Evolutionary conservation across 768 basidiomycete genomes (phyloP).

Genomic region (Podaxis rugospora): DNA sequence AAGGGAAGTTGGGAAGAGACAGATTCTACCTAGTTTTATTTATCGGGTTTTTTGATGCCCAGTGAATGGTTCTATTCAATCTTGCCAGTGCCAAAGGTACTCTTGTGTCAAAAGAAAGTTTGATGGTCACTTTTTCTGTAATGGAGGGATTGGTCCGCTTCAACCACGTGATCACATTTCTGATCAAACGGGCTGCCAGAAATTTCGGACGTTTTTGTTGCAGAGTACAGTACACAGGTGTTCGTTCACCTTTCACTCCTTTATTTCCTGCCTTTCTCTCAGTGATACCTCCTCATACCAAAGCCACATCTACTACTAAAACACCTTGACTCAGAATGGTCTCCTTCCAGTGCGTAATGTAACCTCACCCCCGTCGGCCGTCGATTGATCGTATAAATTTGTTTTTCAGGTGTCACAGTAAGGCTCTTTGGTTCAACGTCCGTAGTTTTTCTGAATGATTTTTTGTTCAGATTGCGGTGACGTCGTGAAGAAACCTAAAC

Average conservation of each 20-base stretch:
- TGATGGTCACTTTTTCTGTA: too few species aligned
- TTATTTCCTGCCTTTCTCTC: neutral
- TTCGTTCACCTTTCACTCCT: neutral
- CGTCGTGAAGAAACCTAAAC: constrained; percentile 90
- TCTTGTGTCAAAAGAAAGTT: too few species aligned
- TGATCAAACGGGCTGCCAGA: neutral
- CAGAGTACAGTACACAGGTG: neutral
- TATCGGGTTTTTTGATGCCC: too few species aligned
- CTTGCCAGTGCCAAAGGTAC: too few species aligned
- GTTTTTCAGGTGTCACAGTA: constrained; percentile 63
- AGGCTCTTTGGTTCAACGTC: constrained; percentile 18
- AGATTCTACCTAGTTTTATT: too few species aligned
- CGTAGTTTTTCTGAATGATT: neutral
- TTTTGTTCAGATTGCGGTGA: constrained; percentile 63
- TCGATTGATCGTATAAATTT: neutral
- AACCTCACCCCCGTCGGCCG: neutral
- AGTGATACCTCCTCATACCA: neutral
- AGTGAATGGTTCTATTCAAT: too few species aligned
- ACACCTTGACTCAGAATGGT: constrained; percentile 19
- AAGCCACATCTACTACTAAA: neutral
- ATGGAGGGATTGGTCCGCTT: neutral
- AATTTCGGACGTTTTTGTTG: neutral
- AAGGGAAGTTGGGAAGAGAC: too few species aligned
- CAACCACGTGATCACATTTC: neutral
- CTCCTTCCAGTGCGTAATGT: constrained; percentile 25